These are phyloP conservation scores for Metschnikowia continentalis DNA, from an alignment of 805 yeast species.

Conservation along the genomic window DNA sequence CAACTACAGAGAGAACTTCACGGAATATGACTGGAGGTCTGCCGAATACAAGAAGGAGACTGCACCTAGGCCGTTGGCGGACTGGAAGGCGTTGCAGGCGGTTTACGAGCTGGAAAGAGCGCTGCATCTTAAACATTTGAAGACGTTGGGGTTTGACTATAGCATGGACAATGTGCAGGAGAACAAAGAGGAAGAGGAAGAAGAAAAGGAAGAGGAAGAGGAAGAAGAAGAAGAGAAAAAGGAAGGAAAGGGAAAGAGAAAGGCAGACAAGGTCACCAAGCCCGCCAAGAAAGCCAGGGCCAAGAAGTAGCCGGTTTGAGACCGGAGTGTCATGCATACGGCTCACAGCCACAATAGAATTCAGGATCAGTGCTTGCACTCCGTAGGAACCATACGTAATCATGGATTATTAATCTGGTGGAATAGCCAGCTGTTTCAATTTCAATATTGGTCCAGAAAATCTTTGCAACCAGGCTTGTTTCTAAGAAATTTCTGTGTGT, in stretches of 20 bases:
- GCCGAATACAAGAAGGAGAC: slow-evolving; percentile 43
- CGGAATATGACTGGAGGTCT: slow-evolving; percentile 15
- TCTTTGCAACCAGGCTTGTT: too few species aligned
- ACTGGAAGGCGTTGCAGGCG: slow-evolving; percentile 52
- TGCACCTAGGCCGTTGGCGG: slow-evolving; percentile 50
- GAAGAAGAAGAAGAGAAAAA: not conserved
- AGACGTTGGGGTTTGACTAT: slow-evolving; percentile 22
- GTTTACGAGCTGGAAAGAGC: slow-evolving; percentile 40
- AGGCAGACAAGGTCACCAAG: not conserved
- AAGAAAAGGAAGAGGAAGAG: not conserved
- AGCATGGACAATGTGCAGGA: slow-evolving; percentile 7
- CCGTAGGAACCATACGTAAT: too few species aligned
- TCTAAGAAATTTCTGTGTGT: too few species aligned
- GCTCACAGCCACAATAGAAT: not conserved
- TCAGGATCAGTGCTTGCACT: not conserved
- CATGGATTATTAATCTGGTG: too few species aligned
- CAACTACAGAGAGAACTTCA: slow-evolving; percentile 13
- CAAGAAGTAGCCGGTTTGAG: slow-evolving; percentile 3
- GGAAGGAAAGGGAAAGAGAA: not conserved
- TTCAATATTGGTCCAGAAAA: too few species aligned
- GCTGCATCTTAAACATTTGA: slow-evolving; percentile 47
- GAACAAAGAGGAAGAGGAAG: slow-evolving; percentile 1
- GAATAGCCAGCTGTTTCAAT: too few species aligned
- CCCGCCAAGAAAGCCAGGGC: not conserved
- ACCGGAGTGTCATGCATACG: slow-evolving; percentile 1